A percentile compares a stretch with the other conserved stretches of the same genome.
Evolutionary conservation across 345 rosid genomes (phyloP).

Genomic region (Populus davidiana): DNA sequence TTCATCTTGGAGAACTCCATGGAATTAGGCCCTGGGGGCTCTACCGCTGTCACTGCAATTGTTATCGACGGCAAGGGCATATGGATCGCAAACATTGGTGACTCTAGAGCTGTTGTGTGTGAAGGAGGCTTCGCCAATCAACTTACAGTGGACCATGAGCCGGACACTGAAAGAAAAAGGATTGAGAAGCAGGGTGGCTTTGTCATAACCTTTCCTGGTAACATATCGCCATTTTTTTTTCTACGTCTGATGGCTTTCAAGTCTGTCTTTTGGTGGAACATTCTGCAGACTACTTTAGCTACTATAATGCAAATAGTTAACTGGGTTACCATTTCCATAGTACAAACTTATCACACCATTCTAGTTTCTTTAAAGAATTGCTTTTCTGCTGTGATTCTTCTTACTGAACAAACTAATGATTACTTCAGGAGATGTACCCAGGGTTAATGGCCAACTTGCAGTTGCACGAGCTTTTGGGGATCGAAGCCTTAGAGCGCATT

Average conservation of each 20-base stretch:
- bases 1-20: conserved; percentile 10
- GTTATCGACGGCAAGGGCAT: conserved; percentile 15
- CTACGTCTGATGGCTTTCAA: background rate
- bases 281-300: background rate
- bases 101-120: conserved; percentile 28
- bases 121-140: conserved; percentile 22
- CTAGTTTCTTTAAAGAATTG: background rate
- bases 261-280: background rate
- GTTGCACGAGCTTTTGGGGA: conserved; percentile 42
- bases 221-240: background rate
- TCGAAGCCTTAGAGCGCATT: conserved; percentile 42
- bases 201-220: conserved; percentile 6
- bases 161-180: conserved; percentile 16
- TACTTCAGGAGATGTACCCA: conserved; percentile 34
- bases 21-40: conserved; percentile 22
- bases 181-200: conserved; percentile 30
- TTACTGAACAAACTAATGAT: background rate
- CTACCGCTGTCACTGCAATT: conserved; percentile 34
- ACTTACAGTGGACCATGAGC: conserved; percentile 31
- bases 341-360: background rate
- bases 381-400: background rate
- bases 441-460: conserved; percentile 40
- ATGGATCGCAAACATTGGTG: conserved; percentile 29
- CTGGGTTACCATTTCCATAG: background rate
- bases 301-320: background rate